Base-by-base conservation (phyloP, 2,329 filamentous ascomycete species). In the Diaporthe batatas region DNA sequence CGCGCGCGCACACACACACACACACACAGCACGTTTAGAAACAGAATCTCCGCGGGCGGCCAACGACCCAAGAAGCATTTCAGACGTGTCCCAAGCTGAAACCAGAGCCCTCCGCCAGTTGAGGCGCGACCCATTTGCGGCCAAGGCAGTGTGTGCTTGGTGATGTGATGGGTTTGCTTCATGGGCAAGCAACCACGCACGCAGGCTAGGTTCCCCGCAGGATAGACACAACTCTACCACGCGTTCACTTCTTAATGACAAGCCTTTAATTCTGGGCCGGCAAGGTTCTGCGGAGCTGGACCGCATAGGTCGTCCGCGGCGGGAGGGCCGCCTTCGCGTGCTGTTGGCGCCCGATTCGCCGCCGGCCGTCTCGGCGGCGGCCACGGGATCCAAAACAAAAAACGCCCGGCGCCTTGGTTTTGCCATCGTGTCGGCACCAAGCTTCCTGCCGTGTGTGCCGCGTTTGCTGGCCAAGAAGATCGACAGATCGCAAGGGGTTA, bases 381-480 rank as follows among this genome's bases (percentile, higher is more conserved):
- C 62, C 62, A 65, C 44, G 62, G 44, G 62, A 51, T 49, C 44
- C 21, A 25, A 18, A 29, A 44, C 44, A 47, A 36, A 51, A 29
- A 51, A 12, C 6, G 44, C 32, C 62, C 62, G 62, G 62, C 62
- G 44, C 62, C 62, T 51, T 65, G 62, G 62, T 65, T 25, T 36
- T 51, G 39, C 12, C 36, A 12, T 36, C 44, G 23, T 18, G 21
- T 36, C 62, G 23, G 23, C 44, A 47, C 62, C 62, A 65, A 65
- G 62, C 44, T 51, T 65, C 62, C 59, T n/a, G 29, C 7, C 44
- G 14, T 25, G 32, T 34, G 29, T 36, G 44, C 11, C 59, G 4
- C 23, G 32, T 49, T 12, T 36, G 32, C 11, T 44, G 3, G 34
- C 3, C 59, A 34, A 51, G 21, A 12, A 51, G 12, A 36, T 36